Conservation (phyloP, 139 green algal species). For the Yamagishiella unicocca region DNA sequence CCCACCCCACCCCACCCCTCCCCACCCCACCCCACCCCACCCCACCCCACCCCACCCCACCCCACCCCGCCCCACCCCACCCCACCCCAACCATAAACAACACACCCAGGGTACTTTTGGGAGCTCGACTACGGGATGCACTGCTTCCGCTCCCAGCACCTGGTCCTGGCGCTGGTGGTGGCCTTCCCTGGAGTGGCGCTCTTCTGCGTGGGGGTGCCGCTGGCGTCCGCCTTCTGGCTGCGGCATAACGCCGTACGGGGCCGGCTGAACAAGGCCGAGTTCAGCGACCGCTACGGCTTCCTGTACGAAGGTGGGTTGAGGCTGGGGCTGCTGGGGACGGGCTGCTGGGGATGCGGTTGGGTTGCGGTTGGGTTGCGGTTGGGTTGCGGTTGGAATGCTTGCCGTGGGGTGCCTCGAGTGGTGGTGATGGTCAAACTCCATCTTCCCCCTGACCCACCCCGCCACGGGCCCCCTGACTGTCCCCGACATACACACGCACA, state of each 20-base stretch:
- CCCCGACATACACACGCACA: neutral
- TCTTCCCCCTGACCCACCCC: neutral
- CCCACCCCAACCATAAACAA: neutral
- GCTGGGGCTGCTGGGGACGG: no score
- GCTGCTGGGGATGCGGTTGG: neutral
- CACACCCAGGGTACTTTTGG: slow-evolving; percentile 13
- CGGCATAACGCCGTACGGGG: neutral
- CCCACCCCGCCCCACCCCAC: neutral
- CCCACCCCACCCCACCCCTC: no score
- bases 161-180: slow-evolving; percentile 21
- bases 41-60: no score
- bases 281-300: slow-evolving; percentile 41
- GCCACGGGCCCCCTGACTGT: no score
- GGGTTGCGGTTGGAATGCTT: neutral
- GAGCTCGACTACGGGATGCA: slow-evolving; percentile 36
- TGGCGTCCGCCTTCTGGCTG: neutral
- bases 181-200: neutral
- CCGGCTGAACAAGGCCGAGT: neutral
- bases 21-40: no score
- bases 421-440: neutral
- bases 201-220: slow-evolving; percentile 19
- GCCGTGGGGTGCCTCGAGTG: no score
- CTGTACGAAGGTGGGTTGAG: slow-evolving; percentile 44
- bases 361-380: no score
- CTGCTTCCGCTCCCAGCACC: slow-evolving; percentile 9